Evolutionary conservation across 345 rosid species (phyloP).

Genomic region (Camelina hispida): DNA sequence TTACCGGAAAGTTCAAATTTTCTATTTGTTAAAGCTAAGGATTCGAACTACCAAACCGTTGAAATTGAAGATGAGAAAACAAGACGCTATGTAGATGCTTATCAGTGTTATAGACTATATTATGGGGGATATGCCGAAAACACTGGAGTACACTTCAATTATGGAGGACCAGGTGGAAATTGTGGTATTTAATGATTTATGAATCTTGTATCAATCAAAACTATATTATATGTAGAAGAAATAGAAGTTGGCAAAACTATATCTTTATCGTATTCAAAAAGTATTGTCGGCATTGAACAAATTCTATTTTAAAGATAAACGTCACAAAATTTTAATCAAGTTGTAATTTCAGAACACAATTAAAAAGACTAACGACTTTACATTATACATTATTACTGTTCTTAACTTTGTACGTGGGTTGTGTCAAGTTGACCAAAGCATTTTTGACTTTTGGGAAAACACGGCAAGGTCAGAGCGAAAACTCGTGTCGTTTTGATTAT

Average conservation of each 20-base stretch:
- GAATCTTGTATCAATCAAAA: no score
- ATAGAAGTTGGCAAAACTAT: no score
- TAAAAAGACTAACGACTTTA: no score
- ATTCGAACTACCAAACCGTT: neutral
- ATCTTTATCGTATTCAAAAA: no score
- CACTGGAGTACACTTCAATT: slow-evolving; percentile 6
- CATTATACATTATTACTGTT: no score
- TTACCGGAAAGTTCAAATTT: slow-evolving; percentile 4
- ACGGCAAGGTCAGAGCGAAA: neutral
- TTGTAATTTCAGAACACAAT: no score
- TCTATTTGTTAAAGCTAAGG: neutral
- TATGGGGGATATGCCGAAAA: slow-evolving; percentile 1
- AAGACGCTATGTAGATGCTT: neutral
- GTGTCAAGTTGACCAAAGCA: slow-evolving; percentile 19
- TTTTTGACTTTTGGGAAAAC: neutral
- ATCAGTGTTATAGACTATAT: neutral
- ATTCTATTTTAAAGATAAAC: no score
- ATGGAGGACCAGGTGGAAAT: slow-evolving; percentile 34
- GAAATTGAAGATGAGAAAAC: neutral
- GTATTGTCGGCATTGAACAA: no score
- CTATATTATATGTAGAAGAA: no score
- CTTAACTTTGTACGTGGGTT: neutral
- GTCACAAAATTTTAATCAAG: no score
- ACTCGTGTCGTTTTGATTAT: slow-evolving; percentile 12
- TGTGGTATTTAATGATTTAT: slow-evolving; percentile 17